Percentiles rank a stretch among this genome's conserved stretches.
These are phyloP conservation scores for Pseudopithomyces chartarum DNA, from an alignment of 2,329 filamentous ascomycete species.

Conservation along the genomic window DNA sequence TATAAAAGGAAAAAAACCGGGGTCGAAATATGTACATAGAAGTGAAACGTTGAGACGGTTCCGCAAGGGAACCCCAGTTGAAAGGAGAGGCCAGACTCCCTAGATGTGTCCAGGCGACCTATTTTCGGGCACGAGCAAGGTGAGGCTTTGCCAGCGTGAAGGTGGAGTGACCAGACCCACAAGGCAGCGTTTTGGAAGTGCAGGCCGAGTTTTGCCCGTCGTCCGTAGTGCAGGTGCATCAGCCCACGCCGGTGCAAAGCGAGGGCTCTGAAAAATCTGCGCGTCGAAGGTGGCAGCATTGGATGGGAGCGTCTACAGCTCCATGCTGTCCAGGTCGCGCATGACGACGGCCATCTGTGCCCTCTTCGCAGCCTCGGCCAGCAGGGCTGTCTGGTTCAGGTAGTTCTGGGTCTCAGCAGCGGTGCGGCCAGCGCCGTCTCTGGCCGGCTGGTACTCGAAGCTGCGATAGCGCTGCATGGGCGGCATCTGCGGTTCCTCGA, in stretches of 20 bases:
- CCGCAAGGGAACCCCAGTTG: neutral
- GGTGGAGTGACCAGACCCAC: conserved; percentile 6
- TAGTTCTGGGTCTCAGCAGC: conserved; percentile 62
- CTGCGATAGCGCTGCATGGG: conserved; percentile 31
- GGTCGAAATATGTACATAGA: conserved; percentile 9
- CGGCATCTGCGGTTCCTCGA: conserved; percentile 35
- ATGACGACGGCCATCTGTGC: conserved; percentile 89
- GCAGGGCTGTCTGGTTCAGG: conserved; percentile 79
- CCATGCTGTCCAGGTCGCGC: conserved; percentile 80
- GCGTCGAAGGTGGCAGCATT: neutral
- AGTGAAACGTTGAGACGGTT: neutral
- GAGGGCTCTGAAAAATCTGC: neutral
- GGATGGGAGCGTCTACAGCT: conserved; percentile 48
- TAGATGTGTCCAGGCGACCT: neutral
- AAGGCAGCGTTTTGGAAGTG: neutral
- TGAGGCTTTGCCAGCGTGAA: neutral
- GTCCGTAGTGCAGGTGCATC: neutral
- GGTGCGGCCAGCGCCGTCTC: conserved; percentile 40
- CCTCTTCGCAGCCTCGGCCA: conserved; percentile 90
- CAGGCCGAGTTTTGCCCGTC: conserved; percentile 12
- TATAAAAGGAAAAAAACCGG: neutral
- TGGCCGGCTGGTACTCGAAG: conserved; percentile 43
- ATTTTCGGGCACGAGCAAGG: neutral
- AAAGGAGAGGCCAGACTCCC: neutral
- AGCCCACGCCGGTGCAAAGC: neutral